Conservation (phyloP, 805 yeast genomes). For the Clavispora asparagi region DNA sequence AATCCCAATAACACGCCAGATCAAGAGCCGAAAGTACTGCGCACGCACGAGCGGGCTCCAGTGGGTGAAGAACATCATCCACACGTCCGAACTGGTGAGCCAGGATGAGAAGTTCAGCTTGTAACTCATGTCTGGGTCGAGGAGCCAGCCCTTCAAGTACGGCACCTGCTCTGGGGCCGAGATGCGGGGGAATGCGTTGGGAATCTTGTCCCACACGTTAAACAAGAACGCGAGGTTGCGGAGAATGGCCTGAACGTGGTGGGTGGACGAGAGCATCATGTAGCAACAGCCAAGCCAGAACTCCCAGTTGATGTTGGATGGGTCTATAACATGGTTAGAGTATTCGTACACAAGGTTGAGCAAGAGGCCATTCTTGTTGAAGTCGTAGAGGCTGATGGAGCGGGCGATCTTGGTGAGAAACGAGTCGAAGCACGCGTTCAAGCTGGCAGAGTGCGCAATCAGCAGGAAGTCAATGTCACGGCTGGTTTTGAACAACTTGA, state of each 20-base stretch:
- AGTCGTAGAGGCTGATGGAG: conserved; percentile 32
- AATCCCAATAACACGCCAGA: conserved; percentile 58
- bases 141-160: conserved; percentile 33
- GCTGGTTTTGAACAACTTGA: conserved; percentile 34
- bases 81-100: conserved; percentile 45
- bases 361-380: conserved; percentile 33
- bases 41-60: conserved; percentile 77
- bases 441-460: conserved; percentile 13
- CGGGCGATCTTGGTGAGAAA: conserved; percentile 32
- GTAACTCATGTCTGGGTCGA: conserved; percentile 32
- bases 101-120: conserved; percentile 49
- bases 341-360: conserved; percentile 38
- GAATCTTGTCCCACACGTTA: conserved; percentile 70
- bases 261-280: conserved; percentile 53
- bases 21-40: conserved; percentile 58
- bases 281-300: conserved; percentile 66
- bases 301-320: conserved; percentile 54
- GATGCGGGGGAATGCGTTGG: conserved; percentile 26
- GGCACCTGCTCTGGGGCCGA: conserved; percentile 2
- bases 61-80: conserved; percentile 62
- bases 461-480: conserved; percentile 28
- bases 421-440: conserved; percentile 26
- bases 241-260: conserved; percentile 56
- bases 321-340: conserved; percentile 26
- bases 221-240: conserved; percentile 62